A percentile compares a stretch with the other conserved stretches of the same genome.
phyloP scores from a whole-genome alignment of 1,284 basidiomycete species.

The Trichosporon sp. region DNA sequence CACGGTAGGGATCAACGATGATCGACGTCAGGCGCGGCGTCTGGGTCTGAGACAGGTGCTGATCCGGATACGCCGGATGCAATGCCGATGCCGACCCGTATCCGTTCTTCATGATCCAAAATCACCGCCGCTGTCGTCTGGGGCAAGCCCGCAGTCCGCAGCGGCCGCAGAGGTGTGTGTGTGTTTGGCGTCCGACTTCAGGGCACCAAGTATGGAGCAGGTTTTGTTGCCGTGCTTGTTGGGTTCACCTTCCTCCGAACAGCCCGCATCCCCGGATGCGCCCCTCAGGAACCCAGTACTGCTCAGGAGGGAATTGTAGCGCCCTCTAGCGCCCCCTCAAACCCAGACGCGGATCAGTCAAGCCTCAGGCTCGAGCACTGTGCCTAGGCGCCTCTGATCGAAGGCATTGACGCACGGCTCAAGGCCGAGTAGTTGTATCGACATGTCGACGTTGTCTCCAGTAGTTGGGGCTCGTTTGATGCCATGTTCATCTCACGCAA shows the following conservation, averaged over 20 bases:
- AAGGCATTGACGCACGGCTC: neutral
- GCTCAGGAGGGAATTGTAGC: neutral
- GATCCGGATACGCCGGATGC: slow-evolving; percentile 2
- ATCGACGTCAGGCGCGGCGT: neutral
- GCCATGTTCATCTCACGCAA: neutral
- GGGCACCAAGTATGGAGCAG: neutral
- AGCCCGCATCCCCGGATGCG: neutral
- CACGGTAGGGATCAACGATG: neutral
- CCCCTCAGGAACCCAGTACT: neutral
- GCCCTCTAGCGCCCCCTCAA: neutral
- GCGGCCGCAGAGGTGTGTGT: too few relatives aligned
- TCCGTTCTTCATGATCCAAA: neutral
- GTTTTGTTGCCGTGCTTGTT: neutral
- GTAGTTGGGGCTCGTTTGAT: neutral
- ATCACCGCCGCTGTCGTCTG: neutral
- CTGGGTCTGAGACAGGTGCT: neutral
- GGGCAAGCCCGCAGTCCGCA: too few relatives aligned
- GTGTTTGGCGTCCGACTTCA: neutral
- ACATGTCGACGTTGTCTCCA: too few relatives aligned
- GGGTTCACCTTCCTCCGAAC: neutral
- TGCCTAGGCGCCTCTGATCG: neutral
- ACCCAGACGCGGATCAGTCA: neutral
- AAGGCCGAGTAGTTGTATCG: neutral
- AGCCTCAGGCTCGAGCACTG: neutral
- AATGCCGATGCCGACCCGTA: neutral